These are phyloP conservation scores for Cyclocybe cylindracea DNA, from an alignment of 768 basidiomycete species.

Conservation along the genomic window DNA sequence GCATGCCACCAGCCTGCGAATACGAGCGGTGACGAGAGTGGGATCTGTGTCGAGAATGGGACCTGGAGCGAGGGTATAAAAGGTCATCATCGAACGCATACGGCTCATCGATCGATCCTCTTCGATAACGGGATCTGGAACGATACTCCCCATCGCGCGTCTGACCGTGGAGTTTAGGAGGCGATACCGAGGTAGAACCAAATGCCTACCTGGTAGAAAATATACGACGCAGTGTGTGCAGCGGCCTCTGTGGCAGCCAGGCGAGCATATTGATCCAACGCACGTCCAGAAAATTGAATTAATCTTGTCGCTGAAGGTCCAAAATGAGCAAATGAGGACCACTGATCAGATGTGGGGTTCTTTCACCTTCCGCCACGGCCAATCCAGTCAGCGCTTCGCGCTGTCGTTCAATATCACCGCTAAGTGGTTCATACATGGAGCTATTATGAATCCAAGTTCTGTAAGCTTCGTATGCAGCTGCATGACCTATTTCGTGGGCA, in stretches of 20 bases:
- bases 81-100: constrained; percentile 40
- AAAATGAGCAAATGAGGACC: constrained; percentile 2
- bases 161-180: constrained; percentile 19
- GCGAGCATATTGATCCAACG: constrained; percentile 45
- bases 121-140: constrained; percentile 31
- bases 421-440: constrained; percentile 54
- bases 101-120: constrained; percentile 33
- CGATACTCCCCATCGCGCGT: constrained; percentile 38
- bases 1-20: constrained; percentile 23
- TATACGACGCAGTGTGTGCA: constrained; percentile 62
- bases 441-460: constrained; percentile 64
- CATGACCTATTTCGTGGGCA: constrained; percentile 69
- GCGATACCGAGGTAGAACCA: not conserved
- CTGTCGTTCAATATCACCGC: constrained; percentile 59
- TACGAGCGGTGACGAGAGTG: constrained; percentile 37
- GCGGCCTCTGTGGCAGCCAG: constrained; percentile 62
- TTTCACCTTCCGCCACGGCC: constrained; percentile 70
- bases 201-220: constrained; percentile 55
- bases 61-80: constrained; percentile 26
- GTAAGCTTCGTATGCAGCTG: constrained; percentile 78
- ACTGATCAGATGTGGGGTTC: not conserved
- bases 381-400: constrained; percentile 67
- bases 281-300: constrained; percentile 49
- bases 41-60: constrained; percentile 38
- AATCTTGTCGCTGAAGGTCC: constrained; percentile 53